These are phyloP conservation scores for Urtica urens DNA, from an alignment of 306 rosid genomes.

Conservation along the genomic window DNA sequence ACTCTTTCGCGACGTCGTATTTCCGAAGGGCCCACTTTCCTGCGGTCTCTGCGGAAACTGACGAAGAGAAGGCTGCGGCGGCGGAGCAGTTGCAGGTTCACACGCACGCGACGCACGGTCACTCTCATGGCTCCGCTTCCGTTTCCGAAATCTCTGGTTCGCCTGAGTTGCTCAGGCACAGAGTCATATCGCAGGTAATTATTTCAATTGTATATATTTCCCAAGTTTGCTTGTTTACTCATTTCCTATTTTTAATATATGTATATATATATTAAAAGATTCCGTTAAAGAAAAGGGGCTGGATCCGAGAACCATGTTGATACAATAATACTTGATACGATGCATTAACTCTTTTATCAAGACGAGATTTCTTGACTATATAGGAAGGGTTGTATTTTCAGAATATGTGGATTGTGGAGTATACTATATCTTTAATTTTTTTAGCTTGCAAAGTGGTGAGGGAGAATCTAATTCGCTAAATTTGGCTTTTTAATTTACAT, in stretches of 20 bases:
- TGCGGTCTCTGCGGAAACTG: slow-evolving; percentile 1
- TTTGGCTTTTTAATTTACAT: not conserved
- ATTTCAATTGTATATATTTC: not conserved
- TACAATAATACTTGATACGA: too few species aligned
- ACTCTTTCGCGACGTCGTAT: slow-evolving; percentile 56
- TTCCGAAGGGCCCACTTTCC: slow-evolving; percentile 19
- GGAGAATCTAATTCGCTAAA: not conserved
- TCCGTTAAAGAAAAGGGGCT: too few species aligned
- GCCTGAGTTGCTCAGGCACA: slow-evolving; percentile 46
- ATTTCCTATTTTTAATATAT: too few species aligned
- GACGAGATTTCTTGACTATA: too few species aligned
- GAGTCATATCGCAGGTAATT: slow-evolving; percentile 58
- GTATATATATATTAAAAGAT: too few species aligned
- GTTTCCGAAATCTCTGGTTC: not conserved
- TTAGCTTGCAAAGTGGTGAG: too few species aligned
- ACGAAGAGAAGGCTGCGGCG: slow-evolving; percentile 20
- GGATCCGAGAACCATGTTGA: too few species aligned
- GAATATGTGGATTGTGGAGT: too few species aligned
- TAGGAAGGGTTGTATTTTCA: too few species aligned
- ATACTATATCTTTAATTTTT: too few species aligned
- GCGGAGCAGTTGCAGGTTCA: slow-evolving; percentile 43
- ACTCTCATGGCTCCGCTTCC: slow-evolving; percentile 37
- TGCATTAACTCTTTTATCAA: too few species aligned
- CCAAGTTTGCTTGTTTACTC: too few species aligned
- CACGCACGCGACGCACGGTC: slow-evolving; percentile 62